These are phyloP conservation scores for Pseudofabraea citricarpa DNA, from an alignment of 2,329 filamentous ascomycete genomes.

Conservation along the genomic window DNA sequence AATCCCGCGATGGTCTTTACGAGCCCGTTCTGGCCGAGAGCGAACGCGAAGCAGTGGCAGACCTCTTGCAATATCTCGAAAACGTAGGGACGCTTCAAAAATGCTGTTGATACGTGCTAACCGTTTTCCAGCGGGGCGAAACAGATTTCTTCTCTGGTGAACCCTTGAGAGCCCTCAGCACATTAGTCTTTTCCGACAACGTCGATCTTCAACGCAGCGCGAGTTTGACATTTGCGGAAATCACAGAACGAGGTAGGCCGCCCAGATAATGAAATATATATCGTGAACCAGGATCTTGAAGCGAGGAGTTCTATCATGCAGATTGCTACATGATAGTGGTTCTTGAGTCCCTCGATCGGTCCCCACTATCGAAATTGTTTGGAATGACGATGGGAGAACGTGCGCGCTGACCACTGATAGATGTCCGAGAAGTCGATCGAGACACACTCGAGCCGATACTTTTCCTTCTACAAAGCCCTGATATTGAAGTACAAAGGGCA, in stretches of 20 bases:
- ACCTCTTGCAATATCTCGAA: conserved; percentile 91
- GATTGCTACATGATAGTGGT: no score
- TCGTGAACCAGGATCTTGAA: no score
- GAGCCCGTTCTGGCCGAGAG: conserved; percentile 89
- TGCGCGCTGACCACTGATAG: conserved; percentile 44
- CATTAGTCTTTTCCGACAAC: conserved; percentile 96
- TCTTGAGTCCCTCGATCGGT: no score
- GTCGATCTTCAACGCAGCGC: conserved; percentile 96
- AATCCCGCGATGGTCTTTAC: conserved; percentile 75
- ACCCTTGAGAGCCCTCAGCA: conserved; percentile 87
- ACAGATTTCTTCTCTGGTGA: conserved; percentile 98
- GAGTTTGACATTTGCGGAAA: conserved; percentile 97
- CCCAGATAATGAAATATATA: no score
- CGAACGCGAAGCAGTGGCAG: conserved; percentile 94
- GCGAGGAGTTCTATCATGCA: no score
- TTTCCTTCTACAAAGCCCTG: conserved; percentile 87
- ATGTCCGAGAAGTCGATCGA: conserved; percentile 93
- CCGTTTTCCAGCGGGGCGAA: conserved; percentile 64
- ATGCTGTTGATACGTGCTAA: not conserved
- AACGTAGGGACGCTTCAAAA: conserved; percentile 55
- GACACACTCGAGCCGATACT: conserved; percentile 95
- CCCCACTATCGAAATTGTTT: no score
- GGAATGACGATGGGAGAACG: no score
- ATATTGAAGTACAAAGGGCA: conserved; percentile 95
- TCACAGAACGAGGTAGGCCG: conserved; percentile 89